phyloP scores from a whole-genome alignment of 192 early-diverging fungal genomes.

The Mortierella antarctica region DNA sequence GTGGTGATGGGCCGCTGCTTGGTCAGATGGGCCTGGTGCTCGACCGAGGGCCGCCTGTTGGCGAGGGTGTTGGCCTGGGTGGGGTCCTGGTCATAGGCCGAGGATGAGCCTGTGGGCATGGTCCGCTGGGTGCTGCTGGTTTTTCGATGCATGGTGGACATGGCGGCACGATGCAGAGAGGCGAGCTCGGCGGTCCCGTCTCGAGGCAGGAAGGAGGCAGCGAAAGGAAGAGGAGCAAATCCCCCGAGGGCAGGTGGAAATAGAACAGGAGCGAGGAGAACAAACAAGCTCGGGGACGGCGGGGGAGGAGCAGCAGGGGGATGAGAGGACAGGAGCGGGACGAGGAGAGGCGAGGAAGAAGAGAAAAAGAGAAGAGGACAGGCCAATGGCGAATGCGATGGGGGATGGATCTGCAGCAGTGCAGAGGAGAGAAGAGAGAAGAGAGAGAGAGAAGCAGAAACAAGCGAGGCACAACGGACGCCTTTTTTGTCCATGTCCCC shows the following conservation, averaged over 20 bases:
- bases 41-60: conserved; percentile 34
- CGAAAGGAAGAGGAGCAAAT: neutral
- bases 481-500: too few species aligned
- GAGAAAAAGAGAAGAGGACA: neutral
- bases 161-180: neutral
- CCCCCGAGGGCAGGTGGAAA: neutral
- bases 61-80: conserved; percentile 51
- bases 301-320: neutral
- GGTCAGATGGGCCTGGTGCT: conserved; percentile 12
- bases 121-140: conserved; percentile 11
- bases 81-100: conserved; percentile 29
- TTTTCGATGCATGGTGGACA: conserved; percentile 13
- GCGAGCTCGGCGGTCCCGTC: neutral
- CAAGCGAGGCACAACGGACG: too few species aligned
- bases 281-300: neutral
- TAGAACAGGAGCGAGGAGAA: neutral
- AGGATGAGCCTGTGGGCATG: conserved; percentile 15
- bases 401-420: neutral
- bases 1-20: conserved; percentile 47
- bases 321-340: neutral
- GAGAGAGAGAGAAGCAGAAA: neutral
- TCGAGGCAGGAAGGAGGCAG: neutral
- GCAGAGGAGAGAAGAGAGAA: too few species aligned
- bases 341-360: neutral
- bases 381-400: neutral